A percentile compares a stretch with the other conserved stretches of the same genome.
phyloP scores from a whole-genome alignment of 768 basidiomycete species.

The Gloeopeniophorella convolvens region DNA sequence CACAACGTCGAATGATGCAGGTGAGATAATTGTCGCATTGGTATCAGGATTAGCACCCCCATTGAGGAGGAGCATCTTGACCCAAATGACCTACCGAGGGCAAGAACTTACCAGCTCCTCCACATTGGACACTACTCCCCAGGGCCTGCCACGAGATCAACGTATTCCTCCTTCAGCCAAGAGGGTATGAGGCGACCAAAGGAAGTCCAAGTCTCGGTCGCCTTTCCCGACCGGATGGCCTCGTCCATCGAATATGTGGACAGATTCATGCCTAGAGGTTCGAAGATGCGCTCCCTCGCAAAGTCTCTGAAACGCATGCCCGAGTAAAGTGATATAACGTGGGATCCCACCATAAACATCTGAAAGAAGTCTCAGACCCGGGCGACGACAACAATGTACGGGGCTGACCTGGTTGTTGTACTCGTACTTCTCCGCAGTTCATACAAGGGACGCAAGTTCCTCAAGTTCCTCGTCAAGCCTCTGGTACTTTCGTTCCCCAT shows the following conservation, averaged over 20 bases:
- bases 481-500: neutral
- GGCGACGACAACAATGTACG: constrained; percentile 15
- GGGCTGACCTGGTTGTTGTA: constrained; percentile 31
- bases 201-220: constrained; percentile 30
- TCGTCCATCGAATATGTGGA: constrained; percentile 32
- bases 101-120: constrained; percentile 35
- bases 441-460: constrained; percentile 27
- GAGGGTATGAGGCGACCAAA: constrained; percentile 29
- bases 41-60: constrained; percentile 27
- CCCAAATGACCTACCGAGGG: constrained; percentile 35
- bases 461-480: constrained; percentile 22
- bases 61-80: constrained; percentile 29
- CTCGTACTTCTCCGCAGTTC: constrained; percentile 33
- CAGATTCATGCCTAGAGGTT: constrained; percentile 34
- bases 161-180: constrained; percentile 25
- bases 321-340: constrained; percentile 32
- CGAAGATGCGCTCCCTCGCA: constrained; percentile 35
- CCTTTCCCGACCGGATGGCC: constrained; percentile 28
- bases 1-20: constrained; percentile 24
- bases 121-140: constrained; percentile 39
- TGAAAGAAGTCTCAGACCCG: too few relatives aligned
- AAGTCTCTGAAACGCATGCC: constrained; percentile 32
- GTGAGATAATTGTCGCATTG: constrained; percentile 30
- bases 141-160: constrained; percentile 29
- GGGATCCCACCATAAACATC: constrained; percentile 33